Evolutionary conservation across 306 rosid species (phyloP).

Genomic region (Vigna nakashimae): DNA sequence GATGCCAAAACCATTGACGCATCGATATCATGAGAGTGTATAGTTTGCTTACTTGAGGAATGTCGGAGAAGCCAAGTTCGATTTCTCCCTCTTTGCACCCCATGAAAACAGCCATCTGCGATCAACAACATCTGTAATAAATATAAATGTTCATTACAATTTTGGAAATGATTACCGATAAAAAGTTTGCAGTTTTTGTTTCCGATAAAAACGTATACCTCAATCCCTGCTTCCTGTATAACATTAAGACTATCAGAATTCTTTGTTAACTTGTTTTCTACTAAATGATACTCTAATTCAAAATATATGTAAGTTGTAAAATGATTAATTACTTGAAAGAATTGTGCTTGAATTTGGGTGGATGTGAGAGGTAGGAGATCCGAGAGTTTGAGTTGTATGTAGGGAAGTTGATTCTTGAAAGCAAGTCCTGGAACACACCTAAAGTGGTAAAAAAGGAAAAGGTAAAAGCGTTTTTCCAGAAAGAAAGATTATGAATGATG

Average conservation of each 20-base stretch:
- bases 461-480: neutral
- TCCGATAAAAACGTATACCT: constrained; percentile 57
- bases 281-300: too few species aligned
- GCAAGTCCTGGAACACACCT: constrained; percentile 81
- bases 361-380: constrained; percentile 62
- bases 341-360: constrained; percentile 59
- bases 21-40: neutral
- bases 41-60: constrained; percentile 61
- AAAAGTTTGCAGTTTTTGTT: neutral
- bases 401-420: constrained; percentile 55
- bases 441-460: constrained; percentile 7
- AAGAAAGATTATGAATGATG: too few species aligned
- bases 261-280: too few species aligned
- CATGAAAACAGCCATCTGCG: constrained; percentile 78
- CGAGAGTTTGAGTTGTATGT: constrained; percentile 58
- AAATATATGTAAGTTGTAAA: too few species aligned
- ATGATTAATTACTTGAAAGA: constrained; percentile 53
- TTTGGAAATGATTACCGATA: neutral
- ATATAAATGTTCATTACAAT: neutral
- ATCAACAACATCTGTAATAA: constrained; percentile 1
- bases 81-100: constrained; percentile 86
- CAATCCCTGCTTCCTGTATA: constrained; percentile 75
- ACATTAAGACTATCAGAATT: too few species aligned
- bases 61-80: constrained; percentile 76
- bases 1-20: neutral